These are phyloP conservation scores for Diplodia seriata DNA, from an alignment of 2,329 filamentous ascomycete species.

Conservation along the genomic window DNA sequence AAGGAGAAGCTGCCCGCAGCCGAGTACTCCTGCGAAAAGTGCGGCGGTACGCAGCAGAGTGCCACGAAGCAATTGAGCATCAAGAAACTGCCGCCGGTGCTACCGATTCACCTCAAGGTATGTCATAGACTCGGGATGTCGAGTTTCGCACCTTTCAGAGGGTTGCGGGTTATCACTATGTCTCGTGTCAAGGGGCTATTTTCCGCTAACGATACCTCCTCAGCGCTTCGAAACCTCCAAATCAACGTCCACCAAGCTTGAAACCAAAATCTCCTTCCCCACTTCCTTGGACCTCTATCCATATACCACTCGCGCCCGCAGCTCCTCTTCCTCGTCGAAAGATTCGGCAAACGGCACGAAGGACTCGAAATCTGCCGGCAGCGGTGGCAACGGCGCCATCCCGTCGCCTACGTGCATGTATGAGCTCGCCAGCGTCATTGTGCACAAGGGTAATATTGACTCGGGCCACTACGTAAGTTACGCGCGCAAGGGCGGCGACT, in stretches of 20 bases:
- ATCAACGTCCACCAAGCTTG: slow-evolving; percentile 81
- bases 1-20: slow-evolving; percentile 76
- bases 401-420: slow-evolving; percentile 70
- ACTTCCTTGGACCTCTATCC: slow-evolving; percentile 88
- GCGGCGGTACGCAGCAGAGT: slow-evolving; percentile 73
- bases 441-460: slow-evolving; percentile 92
- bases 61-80: slow-evolving; percentile 85
- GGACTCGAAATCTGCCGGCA: slow-evolving; percentile 35
- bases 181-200: neutral
- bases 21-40: slow-evolving; percentile 86
- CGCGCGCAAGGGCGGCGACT: slow-evolving; percentile 81
- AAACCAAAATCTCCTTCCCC: slow-evolving; percentile 85
- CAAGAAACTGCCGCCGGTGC: slow-evolving; percentile 82
- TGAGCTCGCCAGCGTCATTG: slow-evolving; percentile 86
- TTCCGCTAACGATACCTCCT: neutral
- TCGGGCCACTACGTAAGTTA: slow-evolving; percentile 94
- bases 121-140: slow-evolving; percentile 34
- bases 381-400: slow-evolving; percentile 10
- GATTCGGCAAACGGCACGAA: slow-evolving; percentile 39
- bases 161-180: neutral
- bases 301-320: slow-evolving; percentile 73
- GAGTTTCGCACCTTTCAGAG: neutral
- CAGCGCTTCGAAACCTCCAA: slow-evolving; percentile 79
- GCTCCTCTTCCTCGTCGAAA: neutral
- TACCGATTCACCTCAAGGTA: slow-evolving; percentile 93